Percentiles rank a stretch among this genome's conserved stretches.
These are phyloP conservation scores for Thinopyrum elongatum DNA, from an alignment of 176 grass and related monocot species.

Conservation along the genomic window DNA sequence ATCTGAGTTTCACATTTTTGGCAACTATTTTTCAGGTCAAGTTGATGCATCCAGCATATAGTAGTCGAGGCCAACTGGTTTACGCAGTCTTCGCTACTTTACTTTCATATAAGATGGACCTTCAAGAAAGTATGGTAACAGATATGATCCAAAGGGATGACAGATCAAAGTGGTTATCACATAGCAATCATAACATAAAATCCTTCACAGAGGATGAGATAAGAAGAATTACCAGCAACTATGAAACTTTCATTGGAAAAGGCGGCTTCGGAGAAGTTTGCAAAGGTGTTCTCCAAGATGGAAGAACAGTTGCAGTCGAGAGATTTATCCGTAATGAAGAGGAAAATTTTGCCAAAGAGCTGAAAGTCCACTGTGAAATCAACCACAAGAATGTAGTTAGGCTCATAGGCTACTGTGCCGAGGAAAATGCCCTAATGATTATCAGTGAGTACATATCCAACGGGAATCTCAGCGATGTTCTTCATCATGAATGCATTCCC, in stretches of 20 bases:
- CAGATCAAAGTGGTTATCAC: neutral
- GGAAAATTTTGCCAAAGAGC: constrained; percentile 16
- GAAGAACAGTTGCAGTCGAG: constrained; percentile 12
- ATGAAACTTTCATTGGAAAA: neutral
- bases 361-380: constrained; percentile 19
- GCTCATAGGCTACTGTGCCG: neutral
- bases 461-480: neutral
- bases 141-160: neutral
- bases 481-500: neutral
- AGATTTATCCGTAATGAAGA: neutral
- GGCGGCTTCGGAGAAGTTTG: constrained; percentile 16
- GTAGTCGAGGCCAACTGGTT: neutral
- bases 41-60: neutral
- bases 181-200: constrained; percentile 1
- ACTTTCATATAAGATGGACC: neutral
- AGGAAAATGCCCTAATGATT: neutral
- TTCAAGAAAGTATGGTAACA: neutral
- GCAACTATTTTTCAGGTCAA: neutral
- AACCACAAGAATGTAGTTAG: constrained; percentile 17
- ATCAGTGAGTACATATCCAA: neutral
- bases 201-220: neutral
- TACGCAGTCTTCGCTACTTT: neutral
- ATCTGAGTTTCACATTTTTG: neutral
- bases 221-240: constrained; percentile 1
- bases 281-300: neutral